Evolutionary conservation across 2,329 filamentous ascomycete genomes (phyloP).

Genomic region (Xylogone sp.): DNA sequence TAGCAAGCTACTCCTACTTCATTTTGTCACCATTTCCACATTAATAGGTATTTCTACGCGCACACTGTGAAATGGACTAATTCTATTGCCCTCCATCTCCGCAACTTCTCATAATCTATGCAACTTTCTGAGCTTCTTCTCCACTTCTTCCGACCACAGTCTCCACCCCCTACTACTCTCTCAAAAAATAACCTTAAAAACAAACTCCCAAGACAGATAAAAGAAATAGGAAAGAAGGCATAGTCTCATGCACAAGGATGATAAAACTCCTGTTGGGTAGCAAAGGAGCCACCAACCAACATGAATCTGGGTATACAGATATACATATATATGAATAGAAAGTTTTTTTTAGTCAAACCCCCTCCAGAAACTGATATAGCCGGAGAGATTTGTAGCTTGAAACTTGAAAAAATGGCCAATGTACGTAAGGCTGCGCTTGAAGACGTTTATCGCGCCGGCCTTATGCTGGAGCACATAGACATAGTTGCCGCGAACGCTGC

Average conservation of each 20-base stretch:
- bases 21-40: no score
- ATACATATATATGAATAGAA: constrained; percentile 13
- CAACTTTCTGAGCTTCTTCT: neutral
- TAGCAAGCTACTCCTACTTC: no score
- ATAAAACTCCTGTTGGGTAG: neutral
- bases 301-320: constrained; percentile 26
- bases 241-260: neutral
- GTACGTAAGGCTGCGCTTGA: constrained; percentile 2
- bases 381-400: neutral
- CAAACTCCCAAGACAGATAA: neutral
- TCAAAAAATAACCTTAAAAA: neutral
- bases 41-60: neutral
- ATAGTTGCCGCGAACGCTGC: constrained; percentile 16
- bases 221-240: neutral
- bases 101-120: neutral
- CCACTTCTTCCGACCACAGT: neutral
- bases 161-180: neutral
- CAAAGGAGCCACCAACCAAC: constrained; percentile 7
- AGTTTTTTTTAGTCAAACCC: constrained; percentile 5
- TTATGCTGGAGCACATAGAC: constrained; percentile 2
- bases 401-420: neutral
- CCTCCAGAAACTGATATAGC: constrained; percentile 6
- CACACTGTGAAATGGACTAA: neutral
- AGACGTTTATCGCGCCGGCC: constrained; percentile 7
- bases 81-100: neutral